Base-by-base conservation (phyloP, 768 basidiomycete genomes). In the Cystofilobasidium capitatum region DNA sequence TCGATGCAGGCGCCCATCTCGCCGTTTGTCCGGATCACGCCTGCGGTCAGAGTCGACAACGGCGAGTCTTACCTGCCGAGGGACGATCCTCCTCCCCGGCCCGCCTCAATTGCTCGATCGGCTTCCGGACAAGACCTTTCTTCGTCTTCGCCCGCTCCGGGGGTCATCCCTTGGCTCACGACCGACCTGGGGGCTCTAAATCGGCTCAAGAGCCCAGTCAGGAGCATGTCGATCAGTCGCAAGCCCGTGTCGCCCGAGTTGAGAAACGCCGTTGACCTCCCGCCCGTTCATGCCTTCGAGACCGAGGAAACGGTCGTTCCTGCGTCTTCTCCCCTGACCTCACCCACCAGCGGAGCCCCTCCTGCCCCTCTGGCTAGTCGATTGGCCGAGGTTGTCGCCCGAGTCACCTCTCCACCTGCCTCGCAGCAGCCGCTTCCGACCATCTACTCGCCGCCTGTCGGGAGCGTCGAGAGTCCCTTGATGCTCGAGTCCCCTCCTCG, bases 171-270 rank as follows among this genome's bases (percentile, higher is more conserved):
- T 13, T 33, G 51, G 51, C 10, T 55, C 29, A 16, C 51, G 29
- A 16, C 14, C 51, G 20, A 55, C 7, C 6, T 33, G 9, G 51
- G 31, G 29, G 14, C 29, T 26, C 51, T 14, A 8, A 31, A 55
- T 17, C 51, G 51, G 10, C 51, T 55, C 29, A 33, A 33, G 51
- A 33, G 29, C 29, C 51, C 51, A 6, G 29, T 10, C 29, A 26
- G 51, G 5, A 55, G 29, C 51, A 55, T 55, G 51, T 55, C 51
- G 5, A 55, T 55, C 51, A 31, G 29, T 26, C 51, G 51, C 51
- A 55, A 55, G 51, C 51, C 51, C 16, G 51, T 55, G 29, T 55
- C 51, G 29, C 51, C 51, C 31, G 51, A 55, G 51, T 31, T 55
- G 29, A 16, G 51, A 13, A 55, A 31, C 14, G 51, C 26, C 17